Base-by-base conservation (phyloP, 1,139 yeast genomes). In the Taphrina communis region DNA sequence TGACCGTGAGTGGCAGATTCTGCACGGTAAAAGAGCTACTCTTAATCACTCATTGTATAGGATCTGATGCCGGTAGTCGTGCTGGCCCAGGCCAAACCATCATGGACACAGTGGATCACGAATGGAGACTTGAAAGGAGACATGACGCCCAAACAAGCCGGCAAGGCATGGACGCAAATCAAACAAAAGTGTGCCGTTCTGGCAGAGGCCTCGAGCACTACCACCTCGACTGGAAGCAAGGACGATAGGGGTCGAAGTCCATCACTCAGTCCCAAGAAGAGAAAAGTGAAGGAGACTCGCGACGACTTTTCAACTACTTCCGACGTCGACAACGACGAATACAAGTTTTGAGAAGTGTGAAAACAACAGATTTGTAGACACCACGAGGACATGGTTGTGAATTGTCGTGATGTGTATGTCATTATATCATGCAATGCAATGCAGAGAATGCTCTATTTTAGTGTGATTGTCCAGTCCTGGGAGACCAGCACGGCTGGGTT, bases 401-500 rank as follows among this genome's bases (percentile, higher is more conserved):
- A 2, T 2, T n/a, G 51, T 12, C 51, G n/a, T 46, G 51, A n/a
- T 46, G 25, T 46, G 6, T 12, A 19, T 50, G 36, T 50, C 36
- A 21, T 44, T 17, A 50, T 21, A 21, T 50, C 31, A 25, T 25
- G 31, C 31, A 25, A 25, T 25, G 31, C 31, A 25, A 2, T 4
- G 11, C 21, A 11, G 19, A 21, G 48, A 14, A 44, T 25, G 48
- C 48, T 50, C 53, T 50, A 56, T 41, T n/a, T 25, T n/a, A 56
- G 38, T 31, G 60, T 56, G 12, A 62, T 62, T 11, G 39, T 50
- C 90, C 91, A 89, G 51, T 79, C 78, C n/a, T 78, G 71, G 69
- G 82, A 82, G 60, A 88, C 76, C 11, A 75, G 72, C 62, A 89
- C 80, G 14, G 76, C 75, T 9, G 95, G 92, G 72, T 86, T 85